Evolutionary conservation across 108 stramenopile species (phyloP).

Genomic region (Pseudonitzschia delicatissima): DNA sequence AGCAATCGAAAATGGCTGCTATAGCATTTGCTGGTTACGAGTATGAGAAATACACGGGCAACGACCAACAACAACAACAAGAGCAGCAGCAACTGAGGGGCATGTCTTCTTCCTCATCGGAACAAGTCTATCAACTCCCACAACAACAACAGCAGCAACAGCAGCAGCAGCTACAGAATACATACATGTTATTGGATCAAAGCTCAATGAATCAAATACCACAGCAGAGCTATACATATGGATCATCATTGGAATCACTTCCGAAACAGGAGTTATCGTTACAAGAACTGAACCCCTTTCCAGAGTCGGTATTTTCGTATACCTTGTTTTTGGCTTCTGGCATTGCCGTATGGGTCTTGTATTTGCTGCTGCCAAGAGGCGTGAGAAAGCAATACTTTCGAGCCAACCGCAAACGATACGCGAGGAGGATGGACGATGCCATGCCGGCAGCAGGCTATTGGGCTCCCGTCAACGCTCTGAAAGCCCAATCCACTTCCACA

Average conservation of each 20-base stretch:
- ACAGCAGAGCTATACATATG: no score
- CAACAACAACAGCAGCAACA: background rate
- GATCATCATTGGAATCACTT: background rate
- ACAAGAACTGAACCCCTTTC: conserved; percentile 16
- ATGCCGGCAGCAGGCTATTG: conserved; percentile 43
- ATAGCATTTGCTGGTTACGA: no score
- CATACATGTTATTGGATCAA: no score
- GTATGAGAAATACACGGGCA: no score
- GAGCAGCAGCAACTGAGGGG: background rate
- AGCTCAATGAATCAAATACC: no score
- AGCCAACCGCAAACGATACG: conserved; percentile 40
- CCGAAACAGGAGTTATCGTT: conserved; percentile 12
- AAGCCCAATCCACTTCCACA: conserved; percentile 2
- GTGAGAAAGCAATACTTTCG: conserved; percentile 39
- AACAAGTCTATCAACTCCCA: background rate
- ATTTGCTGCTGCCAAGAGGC: conserved; percentile 42
- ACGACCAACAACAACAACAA: background rate
- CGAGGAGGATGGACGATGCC: conserved; percentile 14
- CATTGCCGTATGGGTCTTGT: conserved; percentile 31
- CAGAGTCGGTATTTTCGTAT: conserved; percentile 25
- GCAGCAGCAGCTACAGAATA: no score
- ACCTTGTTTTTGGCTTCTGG: conserved; percentile 14
- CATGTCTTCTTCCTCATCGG: background rate
- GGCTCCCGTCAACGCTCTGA: conserved; percentile 19
- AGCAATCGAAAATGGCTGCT: no score